Conservation (phyloP, 2,329 filamentous ascomycete genomes). For the Verticillium isaacii region DNA sequence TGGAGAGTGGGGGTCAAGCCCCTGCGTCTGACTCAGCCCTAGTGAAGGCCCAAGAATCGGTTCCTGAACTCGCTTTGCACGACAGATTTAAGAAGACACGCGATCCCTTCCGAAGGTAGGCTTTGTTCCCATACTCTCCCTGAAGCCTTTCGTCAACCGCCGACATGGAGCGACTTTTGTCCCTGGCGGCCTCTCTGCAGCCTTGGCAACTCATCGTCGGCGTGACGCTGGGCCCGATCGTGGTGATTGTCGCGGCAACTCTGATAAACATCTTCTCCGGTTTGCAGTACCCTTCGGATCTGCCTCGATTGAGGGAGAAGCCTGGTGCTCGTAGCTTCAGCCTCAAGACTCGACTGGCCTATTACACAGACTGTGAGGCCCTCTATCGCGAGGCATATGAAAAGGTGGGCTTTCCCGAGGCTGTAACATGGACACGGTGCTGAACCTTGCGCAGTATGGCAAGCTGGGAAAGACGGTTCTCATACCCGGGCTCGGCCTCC, state of each 20-base stretch:
- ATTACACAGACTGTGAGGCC: constrained; percentile 22
- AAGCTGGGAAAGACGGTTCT: constrained; percentile 36
- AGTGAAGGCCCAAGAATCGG: neutral
- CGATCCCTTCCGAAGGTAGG: no score
- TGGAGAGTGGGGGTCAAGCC: neutral
- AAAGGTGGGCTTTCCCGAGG: constrained; percentile 12
- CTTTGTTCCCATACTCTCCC: neutral
- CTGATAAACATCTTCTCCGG: neutral
- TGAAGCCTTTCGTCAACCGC: neutral
- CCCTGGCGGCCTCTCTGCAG: neutral
- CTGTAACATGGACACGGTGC: neutral
- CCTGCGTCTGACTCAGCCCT: neutral
- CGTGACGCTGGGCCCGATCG: neutral
- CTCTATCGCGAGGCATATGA: constrained; percentile 25
- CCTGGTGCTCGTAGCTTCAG: constrained; percentile 17
- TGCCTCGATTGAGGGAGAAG: neutral
- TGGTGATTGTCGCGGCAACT: neutral
- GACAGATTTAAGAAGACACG: no score
- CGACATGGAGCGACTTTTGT: neutral
- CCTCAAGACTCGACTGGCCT: constrained; percentile 20
- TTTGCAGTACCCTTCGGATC: neutral
- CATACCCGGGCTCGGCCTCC: constrained; percentile 32
- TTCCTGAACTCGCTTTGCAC: no score
- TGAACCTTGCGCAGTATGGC: constrained; percentile 24
- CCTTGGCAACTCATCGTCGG: neutral